Evolutionary conservation across 192 early-diverging fungal genomes (phyloP).

Genomic region (Kickxella alabastrina): DNA sequence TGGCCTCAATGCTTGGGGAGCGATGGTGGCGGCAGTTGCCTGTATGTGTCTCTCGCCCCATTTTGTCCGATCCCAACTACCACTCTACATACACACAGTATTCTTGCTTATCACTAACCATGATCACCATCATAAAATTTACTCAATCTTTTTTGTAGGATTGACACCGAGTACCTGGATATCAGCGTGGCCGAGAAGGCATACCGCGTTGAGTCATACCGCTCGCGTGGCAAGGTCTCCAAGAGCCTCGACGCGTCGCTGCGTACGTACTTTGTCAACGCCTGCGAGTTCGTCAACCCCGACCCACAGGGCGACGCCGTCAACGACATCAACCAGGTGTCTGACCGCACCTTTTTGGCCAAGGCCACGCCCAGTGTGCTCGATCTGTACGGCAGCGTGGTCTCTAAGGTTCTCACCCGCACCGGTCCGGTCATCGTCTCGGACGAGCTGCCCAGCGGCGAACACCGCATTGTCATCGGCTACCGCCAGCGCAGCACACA

Average conservation of each 20-base stretch:
- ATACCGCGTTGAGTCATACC: constrained; percentile 93
- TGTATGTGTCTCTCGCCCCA: too few relatives aligned
- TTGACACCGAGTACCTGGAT: constrained; percentile 91
- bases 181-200: constrained; percentile 62
- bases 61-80: neutral
- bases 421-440: constrained; percentile 95
- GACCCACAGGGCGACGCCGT: constrained; percentile 58
- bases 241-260: constrained; percentile 80
- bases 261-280: constrained; percentile 91
- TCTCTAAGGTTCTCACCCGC: constrained; percentile 77
- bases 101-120: neutral
- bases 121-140: neutral
- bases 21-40: too few relatives aligned
- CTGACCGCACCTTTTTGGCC: constrained; percentile 89
- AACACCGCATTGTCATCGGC: constrained; percentile 89
- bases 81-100: too few relatives aligned
- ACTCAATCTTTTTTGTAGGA: constrained; percentile 43
- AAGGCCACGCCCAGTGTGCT: constrained; percentile 91
- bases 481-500: constrained; percentile 90
- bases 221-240: constrained; percentile 90
- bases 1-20: too few relatives aligned
- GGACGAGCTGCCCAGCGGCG: constrained; percentile 82
- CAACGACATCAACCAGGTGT: constrained; percentile 75
- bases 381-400: constrained; percentile 81
- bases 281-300: constrained; percentile 86